Evolutionary conservation across 768 basidiomycete species (phyloP).

Genomic region (Boletus reticulatus): DNA sequence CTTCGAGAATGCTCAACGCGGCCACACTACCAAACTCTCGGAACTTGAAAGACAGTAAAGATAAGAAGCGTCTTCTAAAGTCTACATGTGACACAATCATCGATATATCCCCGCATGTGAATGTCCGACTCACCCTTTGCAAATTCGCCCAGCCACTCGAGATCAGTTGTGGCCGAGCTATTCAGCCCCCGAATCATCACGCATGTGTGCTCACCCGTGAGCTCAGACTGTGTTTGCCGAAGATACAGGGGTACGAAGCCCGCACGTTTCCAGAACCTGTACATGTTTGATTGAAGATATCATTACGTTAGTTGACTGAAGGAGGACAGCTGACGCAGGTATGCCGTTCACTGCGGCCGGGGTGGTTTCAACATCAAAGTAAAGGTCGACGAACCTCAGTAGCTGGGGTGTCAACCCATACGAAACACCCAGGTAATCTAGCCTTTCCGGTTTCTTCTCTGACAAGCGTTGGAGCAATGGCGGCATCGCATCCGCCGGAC

Average conservation of each 20-base stretch:
- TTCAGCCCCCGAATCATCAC: slow-evolving; percentile 91
- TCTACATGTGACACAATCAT: slow-evolving; percentile 46
- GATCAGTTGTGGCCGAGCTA: slow-evolving; percentile 55
- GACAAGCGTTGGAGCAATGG: slow-evolving; percentile 88
- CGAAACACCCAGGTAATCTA: slow-evolving; percentile 96
- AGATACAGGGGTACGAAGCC: slow-evolving; percentile 91
- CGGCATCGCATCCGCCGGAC: slow-evolving; percentile 79
- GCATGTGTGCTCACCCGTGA: slow-evolving; percentile 96
- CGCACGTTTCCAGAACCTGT: slow-evolving; percentile 92
- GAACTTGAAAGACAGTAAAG: slow-evolving; percentile 91
- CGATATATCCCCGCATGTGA: neutral
- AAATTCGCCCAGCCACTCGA: slow-evolving; percentile 89
- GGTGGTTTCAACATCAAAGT: neutral
- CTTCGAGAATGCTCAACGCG: slow-evolving; percentile 85
- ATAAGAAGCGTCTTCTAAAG: slow-evolving; percentile 87
- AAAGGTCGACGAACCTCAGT: slow-evolving; percentile 49
- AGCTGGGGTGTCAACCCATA: slow-evolving; percentile 90
- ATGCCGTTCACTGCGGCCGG: neutral
- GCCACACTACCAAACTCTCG: slow-evolving; percentile 89
- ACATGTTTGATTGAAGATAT: neutral
- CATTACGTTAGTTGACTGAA: neutral
- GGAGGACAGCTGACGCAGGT: neutral
- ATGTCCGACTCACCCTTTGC: slow-evolving; percentile 56
- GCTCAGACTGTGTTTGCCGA: slow-evolving; percentile 89
- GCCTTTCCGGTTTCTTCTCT: slow-evolving; percentile 82